Evolutionary conservation across 2,329 filamentous ascomycete genomes (phyloP).

Genomic region (Chrysoporthe deuterocubensis): DNA sequence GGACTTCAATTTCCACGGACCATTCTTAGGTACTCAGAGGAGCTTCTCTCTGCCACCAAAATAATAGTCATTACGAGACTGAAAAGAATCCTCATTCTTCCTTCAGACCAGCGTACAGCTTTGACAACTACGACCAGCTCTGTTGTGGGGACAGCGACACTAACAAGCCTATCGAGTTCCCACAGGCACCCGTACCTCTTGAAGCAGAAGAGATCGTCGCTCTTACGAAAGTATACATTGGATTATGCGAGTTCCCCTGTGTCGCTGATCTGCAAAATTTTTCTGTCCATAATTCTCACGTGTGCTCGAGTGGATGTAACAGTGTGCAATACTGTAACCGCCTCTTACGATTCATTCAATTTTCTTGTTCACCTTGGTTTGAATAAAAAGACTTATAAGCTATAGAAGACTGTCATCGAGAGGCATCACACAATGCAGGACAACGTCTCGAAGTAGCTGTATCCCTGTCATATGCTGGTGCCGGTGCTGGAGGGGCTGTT

Average conservation of each 20-base stretch:
- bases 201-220: background rate
- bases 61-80: background rate
- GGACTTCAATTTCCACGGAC: background rate
- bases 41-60: background rate
- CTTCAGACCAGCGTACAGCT: slow-evolving; percentile 5
- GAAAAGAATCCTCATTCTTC: background rate
- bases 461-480: background rate
- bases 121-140: background rate
- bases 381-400: background rate
- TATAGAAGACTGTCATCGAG: background rate
- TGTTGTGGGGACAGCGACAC: background rate
- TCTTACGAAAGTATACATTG: background rate
- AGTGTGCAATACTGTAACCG: too few relatives aligned
- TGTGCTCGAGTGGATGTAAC: slow-evolving; percentile 3
- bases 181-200: slow-evolving; percentile 2
- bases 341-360: slow-evolving; percentile 1
- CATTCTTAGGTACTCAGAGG: background rate
- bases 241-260: slow-evolving; percentile 1
- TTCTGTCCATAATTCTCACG: background rate
- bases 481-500: background rate
- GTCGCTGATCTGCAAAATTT: background rate
- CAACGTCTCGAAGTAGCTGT: background rate
- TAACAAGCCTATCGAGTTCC: slow-evolving; percentile 7
- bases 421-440: background rate
- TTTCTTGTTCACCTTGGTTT: slow-evolving; percentile 1